Evolutionary conservation across 164 flowering plant species (phyloP).

Genomic region (Nelumbo lutea): DNA sequence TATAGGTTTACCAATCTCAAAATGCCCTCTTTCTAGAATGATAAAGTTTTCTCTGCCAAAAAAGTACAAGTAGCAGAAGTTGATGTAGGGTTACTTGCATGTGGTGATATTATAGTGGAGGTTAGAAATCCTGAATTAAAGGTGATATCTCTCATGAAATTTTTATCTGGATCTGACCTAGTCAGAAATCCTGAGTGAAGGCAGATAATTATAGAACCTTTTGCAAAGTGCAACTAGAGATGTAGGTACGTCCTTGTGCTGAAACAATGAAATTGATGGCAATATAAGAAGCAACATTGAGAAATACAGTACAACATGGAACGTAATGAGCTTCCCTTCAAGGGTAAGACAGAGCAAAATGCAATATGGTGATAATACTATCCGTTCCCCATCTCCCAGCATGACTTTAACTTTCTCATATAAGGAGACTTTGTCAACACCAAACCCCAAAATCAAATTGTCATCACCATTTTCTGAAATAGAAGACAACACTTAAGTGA

Average conservation of each 20-base stretch:
- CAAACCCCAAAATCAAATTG: conserved; percentile 73
- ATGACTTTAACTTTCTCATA: conserved; percentile 47
- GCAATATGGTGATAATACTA: conserved; percentile 68
- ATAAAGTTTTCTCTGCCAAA: too few species aligned
- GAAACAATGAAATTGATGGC: not conserved
- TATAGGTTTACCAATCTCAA: too few species aligned
- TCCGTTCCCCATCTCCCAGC: conserved; percentile 48
- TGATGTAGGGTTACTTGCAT: too few species aligned
- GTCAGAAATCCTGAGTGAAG: too few species aligned
- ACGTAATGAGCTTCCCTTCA: conserved; percentile 77
- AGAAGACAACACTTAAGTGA: conserved; percentile 6
- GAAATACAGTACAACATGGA: conserved; percentile 66
- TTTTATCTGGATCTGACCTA: too few species aligned
- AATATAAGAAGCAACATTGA: not conserved
- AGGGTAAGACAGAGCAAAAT: conserved; percentile 69
- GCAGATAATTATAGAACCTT: not conserved
- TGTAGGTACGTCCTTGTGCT: not conserved
- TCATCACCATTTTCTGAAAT: conserved; percentile 77
- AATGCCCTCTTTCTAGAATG: too few species aligned
- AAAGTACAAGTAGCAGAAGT: too few species aligned
- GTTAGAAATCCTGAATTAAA: too few species aligned
- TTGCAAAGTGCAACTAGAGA: not conserved
- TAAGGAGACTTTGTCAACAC: conserved; percentile 50
- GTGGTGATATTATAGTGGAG: too few species aligned
- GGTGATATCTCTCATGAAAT: too few species aligned